Conservation (phyloP, 2,329 filamentous ascomycete species). For the Ascocoryne sarcoides region DNA sequence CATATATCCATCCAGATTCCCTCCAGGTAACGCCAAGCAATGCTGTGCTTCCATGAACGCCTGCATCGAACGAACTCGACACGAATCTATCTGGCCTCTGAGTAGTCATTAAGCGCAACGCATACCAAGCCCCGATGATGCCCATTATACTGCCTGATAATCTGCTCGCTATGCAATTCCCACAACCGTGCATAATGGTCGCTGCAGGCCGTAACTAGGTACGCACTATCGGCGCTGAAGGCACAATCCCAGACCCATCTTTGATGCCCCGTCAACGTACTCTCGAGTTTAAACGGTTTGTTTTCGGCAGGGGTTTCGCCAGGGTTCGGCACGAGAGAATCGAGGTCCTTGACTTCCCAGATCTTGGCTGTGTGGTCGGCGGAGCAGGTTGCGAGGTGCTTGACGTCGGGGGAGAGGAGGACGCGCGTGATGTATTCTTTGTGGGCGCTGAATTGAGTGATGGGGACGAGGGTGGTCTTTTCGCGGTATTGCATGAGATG, state of each 20-base stretch:
- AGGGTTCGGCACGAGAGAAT: slow-evolving; percentile 33
- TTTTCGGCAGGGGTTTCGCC: slow-evolving; percentile 32
- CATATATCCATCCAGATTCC: too few species aligned
- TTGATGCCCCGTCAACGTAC: slow-evolving; percentile 62
- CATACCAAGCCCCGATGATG: slow-evolving; percentile 52
- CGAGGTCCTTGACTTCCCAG: slow-evolving; percentile 78
- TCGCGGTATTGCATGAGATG: slow-evolving; percentile 69
- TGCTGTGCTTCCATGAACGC: too few species aligned
- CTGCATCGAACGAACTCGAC: too few species aligned
- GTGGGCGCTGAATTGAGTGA: slow-evolving; percentile 65
- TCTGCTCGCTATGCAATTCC: slow-evolving; percentile 60
- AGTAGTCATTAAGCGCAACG: slow-evolving; percentile 18
- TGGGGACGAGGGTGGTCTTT: slow-evolving; percentile 59
- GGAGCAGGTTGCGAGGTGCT: slow-evolving; percentile 65
- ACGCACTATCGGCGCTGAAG: slow-evolving; percentile 65
- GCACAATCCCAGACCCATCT: slow-evolving; percentile 76
- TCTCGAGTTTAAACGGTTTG: slow-evolving; percentile 55
- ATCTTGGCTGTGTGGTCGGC: slow-evolving; percentile 84
- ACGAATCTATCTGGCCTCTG: slow-evolving; percentile 15
- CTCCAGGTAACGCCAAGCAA: too few species aligned
- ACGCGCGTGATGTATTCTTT: slow-evolving; percentile 67
- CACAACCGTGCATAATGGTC: slow-evolving; percentile 68
- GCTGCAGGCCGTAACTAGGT: slow-evolving; percentile 64
- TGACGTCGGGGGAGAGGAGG: slow-evolving; percentile 65
- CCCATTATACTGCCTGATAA: slow-evolving; percentile 68